Evolutionary conservation across 768 basidiomycete species (phyloP), one percentile per base, ranked within the genome.

Genomic region (Tylopilus felleus): DNA sequence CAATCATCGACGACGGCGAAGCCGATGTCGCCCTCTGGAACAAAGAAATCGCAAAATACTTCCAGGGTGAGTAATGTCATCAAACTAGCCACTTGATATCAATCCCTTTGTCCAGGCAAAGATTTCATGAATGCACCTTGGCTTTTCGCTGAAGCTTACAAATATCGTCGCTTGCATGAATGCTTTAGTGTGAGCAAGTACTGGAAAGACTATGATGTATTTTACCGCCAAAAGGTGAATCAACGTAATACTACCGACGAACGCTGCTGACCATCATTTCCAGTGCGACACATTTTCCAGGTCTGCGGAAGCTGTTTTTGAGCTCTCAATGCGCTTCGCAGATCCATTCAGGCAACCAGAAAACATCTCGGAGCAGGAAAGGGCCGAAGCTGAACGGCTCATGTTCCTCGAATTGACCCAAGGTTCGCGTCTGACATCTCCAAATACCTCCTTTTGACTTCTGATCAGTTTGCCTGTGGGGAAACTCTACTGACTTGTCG

Each of bases 71-170:
- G 70, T 70, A 55, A 65, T 23, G 17, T 2, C 21, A 12, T 39
- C 46, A 29, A 40, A 29, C 5, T 17, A 8, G 4, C 23, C 2
- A 25, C 38, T 16, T 16, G 7, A n/a, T 35, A 23, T 27, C 28
- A 35, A 57, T 43, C 6, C 14, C 29, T 36, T n/a, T 22, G 22
- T 47, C 31, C 57, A 85, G 89, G 88, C 28, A 91, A 90, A 71
- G 86, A 90, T 63, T 94, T 93, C 65, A 95, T 95, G 92, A 93
- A 90, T 67, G 93, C 94, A 0, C 93, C 93, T 6, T 96, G 93
- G 94, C 75, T 97, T 17, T 97, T 98, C 63, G 95, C 94, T 21
- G 94, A 96, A 70, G 93, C 94, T 16, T 92, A 93, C 76, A 93
- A 92, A 70, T 93, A 93, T 68, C 87, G 91, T 60, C 84, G 92